Conservation (phyloP, 352 stramenopile genomes). For the Hyaloperonospora brassicae region DNA sequence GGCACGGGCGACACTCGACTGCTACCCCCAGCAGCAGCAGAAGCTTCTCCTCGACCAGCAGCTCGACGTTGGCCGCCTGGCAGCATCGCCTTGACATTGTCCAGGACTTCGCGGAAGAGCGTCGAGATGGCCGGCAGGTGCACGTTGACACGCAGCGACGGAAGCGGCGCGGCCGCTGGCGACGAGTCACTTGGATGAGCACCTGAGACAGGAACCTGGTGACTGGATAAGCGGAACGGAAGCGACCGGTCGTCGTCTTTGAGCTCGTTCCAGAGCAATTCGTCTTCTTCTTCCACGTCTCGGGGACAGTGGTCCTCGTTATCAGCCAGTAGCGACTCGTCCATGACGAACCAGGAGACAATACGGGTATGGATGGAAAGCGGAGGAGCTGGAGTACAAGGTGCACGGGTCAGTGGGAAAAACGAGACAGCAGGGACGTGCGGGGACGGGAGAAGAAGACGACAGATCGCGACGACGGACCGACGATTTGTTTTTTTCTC, state of each 20-base stretch:
- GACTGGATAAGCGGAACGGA: constrained; percentile 15
- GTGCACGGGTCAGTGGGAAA: background rate
- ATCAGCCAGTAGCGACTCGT: constrained; percentile 54
- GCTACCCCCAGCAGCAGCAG: background rate
- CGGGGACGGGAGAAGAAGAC: background rate
- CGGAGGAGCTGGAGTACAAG: constrained; percentile 9
- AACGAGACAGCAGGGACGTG: background rate
- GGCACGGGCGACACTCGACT: constrained; percentile 39
- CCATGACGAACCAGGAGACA: constrained; percentile 25
- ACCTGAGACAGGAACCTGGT: constrained; percentile 23
- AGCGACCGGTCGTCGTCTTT: constrained; percentile 44
- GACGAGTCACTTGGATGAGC: constrained; percentile 9
- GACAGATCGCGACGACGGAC: constrained; percentile 3
- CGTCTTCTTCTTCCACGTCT: constrained; percentile 44
- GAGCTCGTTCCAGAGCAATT: constrained; percentile 76
- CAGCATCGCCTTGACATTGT: constrained; percentile 42
- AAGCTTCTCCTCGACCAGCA: constrained; percentile 5
- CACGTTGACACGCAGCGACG: constrained; percentile 57
- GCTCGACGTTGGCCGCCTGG: constrained; percentile 10
- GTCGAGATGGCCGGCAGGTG: constrained; percentile 74
- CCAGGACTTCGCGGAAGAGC: constrained; percentile 59
- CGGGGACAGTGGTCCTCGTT: constrained; percentile 23
- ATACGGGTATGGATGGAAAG: constrained; percentile 2
- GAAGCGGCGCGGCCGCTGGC: constrained; percentile 24
- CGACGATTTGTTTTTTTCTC: constrained; percentile 4